Base-by-base conservation (phyloP, 345 rosid genomes). In the Conringia planisiliqua region DNA sequence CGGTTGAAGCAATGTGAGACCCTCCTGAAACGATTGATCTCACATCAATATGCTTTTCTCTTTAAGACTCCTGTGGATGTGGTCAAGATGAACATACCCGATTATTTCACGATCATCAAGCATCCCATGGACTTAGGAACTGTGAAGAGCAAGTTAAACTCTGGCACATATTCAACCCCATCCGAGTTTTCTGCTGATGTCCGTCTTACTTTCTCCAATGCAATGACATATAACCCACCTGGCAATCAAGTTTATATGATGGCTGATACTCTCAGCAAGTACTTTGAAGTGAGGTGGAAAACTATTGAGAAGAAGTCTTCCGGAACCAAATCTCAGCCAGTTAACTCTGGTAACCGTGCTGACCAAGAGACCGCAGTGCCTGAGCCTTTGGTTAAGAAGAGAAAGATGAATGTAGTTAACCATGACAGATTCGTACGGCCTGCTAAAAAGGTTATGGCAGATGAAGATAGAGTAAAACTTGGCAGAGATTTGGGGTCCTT, bases 101-200 rank as follows among this genome's bases (percentile, higher is more conserved):
- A 93, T 79, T 93, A 93, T 70, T 85, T 76, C 68, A 77, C 82
- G 57, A 87, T 93, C 59, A 89, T 93, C 52, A 86, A 83, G 73
- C 88, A 91, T 82, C 97, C 97, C 4, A 93, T 93, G 98, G 97
- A 93, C 78, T 79, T 93, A 75, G 98, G 98, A 12, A 85, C 92
- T n/a, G 86, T 93, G 35, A 93, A 93, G 79, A 56, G 76, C 7
- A 88, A 85, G 79, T 78, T 93, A 59, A 85, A 57, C 77, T 83
- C 85, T 55, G 90, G 88, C 77, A 80, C 86, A 78, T 90, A 89
- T 82, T 86, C 89, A 78, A 76, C 79, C 0, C 93, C 95, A 0
- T 86, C 85, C 58, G 90, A 90, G 77, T 93, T 93, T 78, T 92
- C 97, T 14, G 97, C 87, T 79, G 92, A 93, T 86, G 98, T 91